Evolutionary conservation across 2,329 filamentous ascomycete species (phyloP), one percentile per base, ranked within the genome.

Genomic region (Diplocarpon rosae): DNA sequence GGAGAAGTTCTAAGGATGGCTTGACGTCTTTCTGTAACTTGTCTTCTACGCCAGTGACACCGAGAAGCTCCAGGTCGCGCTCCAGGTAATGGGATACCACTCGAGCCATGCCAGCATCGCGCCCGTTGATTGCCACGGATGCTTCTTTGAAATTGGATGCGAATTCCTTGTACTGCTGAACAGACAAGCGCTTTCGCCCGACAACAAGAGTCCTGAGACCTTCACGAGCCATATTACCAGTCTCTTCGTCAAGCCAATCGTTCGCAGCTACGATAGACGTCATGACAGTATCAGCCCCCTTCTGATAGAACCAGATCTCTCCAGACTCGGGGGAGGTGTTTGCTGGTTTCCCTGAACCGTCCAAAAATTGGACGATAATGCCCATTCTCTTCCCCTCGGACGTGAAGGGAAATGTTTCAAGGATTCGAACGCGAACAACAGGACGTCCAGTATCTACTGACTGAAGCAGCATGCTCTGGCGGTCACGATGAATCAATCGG

Each of bases 331-430:
- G 65, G 32, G 67, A 65, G 0, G 68, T 65, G 6, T 61, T 55
- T 1, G 72, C 68, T 2, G 72, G 61, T 0, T 66, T 56, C 1
- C 73, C 66, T 1, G 70, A 69, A 28, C 70, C 69, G 12, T 82
- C 75, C 24, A 80, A 72, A 58, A 96, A 95, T 54, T 89, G 83
- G 15, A 95, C 86, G 49, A 98, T 82, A 47, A 98, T 90, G 9
- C 93, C 92, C 92, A 98, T 98, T 42, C 92, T 80, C 66, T 98
- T 98, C 54, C 90, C 90, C 53, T 96, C 92, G 0, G 89, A 95
- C 0, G 92, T 98, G 62, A 98, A 98, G 0, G 93, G 93, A 57
- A 98, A 98, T 2, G 96, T 80, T 36, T 96, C 90, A 3, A 96
- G 72, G 39, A 98, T 93, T 44, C 82, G 80, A 20, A 94, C 90